These are phyloP conservation scores for Candida easanensis DNA, from an alignment of 805 yeast genomes.

Conservation along the genomic window DNA sequence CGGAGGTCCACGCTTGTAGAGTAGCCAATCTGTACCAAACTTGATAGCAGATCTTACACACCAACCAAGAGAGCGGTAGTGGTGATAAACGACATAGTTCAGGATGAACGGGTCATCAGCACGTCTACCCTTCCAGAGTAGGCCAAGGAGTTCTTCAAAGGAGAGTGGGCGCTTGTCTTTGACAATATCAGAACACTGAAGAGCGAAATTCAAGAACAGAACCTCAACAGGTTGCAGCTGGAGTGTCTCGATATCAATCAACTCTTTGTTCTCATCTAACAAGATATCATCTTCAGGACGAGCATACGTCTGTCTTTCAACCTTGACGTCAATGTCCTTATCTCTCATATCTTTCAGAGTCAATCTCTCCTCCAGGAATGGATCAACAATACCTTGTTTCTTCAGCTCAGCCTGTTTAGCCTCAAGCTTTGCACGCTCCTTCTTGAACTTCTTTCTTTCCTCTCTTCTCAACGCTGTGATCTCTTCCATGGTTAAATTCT, in stretches of 20 bases:
- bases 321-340: constrained; percentile 24
- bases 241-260: constrained; percentile 33
- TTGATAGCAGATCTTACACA: constrained; percentile 90
- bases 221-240: constrained; percentile 78
- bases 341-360: constrained; percentile 31
- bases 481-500: constrained; percentile 60
- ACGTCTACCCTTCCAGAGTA: constrained; percentile 4
- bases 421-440: constrained; percentile 61
- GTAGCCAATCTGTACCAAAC: constrained; percentile 81
- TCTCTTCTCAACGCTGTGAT: constrained; percentile 69
- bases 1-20: constrained; percentile 92
- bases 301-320: constrained; percentile 21
- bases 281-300: constrained; percentile 38
- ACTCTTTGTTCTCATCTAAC: constrained; percentile 31
- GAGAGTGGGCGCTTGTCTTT: constrained; percentile 19
- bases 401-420: constrained; percentile 40
- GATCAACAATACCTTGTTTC: constrained; percentile 35
- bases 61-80: constrained; percentile 89
- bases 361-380: constrained; percentile 32
- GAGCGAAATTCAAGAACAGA: constrained; percentile 60
- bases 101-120: constrained; percentile 29
- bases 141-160: constrained; percentile 12
- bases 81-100: constrained; percentile 74
- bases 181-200: constrained; percentile 45
- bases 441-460: constrained; percentile 71